These are phyloP conservation scores for Aureobasidium subglaciale DNA, from an alignment of 2,329 filamentous ascomycete genomes.

Conservation along the genomic window DNA sequence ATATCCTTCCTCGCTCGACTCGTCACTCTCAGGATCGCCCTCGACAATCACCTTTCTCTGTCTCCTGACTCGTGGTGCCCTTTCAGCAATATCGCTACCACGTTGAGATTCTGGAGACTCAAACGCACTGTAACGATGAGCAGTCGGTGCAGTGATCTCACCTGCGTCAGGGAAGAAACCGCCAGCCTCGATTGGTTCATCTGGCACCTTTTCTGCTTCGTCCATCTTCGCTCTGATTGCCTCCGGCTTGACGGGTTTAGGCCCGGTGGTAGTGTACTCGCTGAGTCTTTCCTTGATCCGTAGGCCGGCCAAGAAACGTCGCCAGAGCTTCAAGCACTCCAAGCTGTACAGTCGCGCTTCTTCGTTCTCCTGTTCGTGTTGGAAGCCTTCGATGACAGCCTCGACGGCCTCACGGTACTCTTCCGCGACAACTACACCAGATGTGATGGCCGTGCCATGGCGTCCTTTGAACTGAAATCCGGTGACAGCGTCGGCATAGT, in stretches of 20 bases:
- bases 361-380: constrained; percentile 56
- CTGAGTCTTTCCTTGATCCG: constrained; percentile 63
- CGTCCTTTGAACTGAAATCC: constrained; percentile 84
- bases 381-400: constrained; percentile 60
- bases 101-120: neutral
- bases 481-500: constrained; percentile 83
- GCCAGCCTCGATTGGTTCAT: constrained; percentile 22
- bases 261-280: constrained; percentile 5
- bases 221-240: constrained; percentile 18
- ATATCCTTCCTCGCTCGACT: constrained; percentile 11
- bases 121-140: constrained; percentile 15
- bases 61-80: constrained; percentile 10
- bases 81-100: constrained; percentile 15
- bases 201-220: constrained; percentile 18
- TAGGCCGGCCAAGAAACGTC: constrained; percentile 54
- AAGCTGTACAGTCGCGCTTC: constrained; percentile 49
- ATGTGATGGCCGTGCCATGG: constrained; percentile 74
- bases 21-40: constrained; percentile 9
- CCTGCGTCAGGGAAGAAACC: constrained; percentile 42
- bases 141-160: constrained; percentile 35
- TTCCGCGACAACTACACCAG: constrained; percentile 67
- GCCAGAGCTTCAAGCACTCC: constrained; percentile 50
- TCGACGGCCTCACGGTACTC: constrained; percentile 67
- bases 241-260: constrained; percentile 10
- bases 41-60: constrained; percentile 7